Evolutionary conservation across 495 filamentous ascomycete genomes (phyloP).

Genomic region (Aspergillus asperescens): DNA sequence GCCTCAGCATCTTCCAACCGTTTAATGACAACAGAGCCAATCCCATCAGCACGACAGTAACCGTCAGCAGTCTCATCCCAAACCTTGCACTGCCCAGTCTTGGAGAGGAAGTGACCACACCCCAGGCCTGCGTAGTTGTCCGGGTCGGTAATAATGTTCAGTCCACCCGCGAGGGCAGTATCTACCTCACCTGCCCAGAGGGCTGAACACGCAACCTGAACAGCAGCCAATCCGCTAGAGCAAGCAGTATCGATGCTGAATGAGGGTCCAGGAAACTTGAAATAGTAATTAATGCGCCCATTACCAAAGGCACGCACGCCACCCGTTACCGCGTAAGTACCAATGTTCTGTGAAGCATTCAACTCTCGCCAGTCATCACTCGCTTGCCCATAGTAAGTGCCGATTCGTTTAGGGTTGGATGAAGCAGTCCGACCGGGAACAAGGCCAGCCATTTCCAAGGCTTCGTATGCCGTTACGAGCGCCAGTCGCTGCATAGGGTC

Average conservation of each 20-base stretch:
- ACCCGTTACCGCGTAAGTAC: conserved; percentile 26
- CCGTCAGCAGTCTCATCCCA: conserved; percentile 66
- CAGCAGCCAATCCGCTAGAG: conserved; percentile 51
- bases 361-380: conserved; percentile 31
- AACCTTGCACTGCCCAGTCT: conserved; percentile 61
- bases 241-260: conserved; percentile 75
- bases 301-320: conserved; percentile 29
- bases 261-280: conserved; percentile 69
- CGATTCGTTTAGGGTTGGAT: conserved; percentile 24
- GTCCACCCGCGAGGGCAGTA: conserved; percentile 66
- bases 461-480: conserved; percentile 36
- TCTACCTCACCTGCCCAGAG: conserved; percentile 64
- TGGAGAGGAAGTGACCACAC: conserved; percentile 64
- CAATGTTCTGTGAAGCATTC: conserved; percentile 25
- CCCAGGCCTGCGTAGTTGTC: conserved; percentile 68
- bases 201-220: conserved; percentile 57
- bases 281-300: conserved; percentile 56
- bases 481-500: conserved; percentile 34
- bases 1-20: conserved; percentile 41
- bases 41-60: conserved; percentile 57
- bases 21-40: conserved; percentile 43
- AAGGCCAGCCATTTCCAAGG: conserved; percentile 32
- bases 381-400: conserved; percentile 33
- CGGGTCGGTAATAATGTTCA: conserved; percentile 60
- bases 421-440: conserved; percentile 22